Evolutionary conservation across 108 stramenopile genomes (phyloP), one percentile per base, ranked within the genome.

Genomic region (Fragilaria radians): DNA sequence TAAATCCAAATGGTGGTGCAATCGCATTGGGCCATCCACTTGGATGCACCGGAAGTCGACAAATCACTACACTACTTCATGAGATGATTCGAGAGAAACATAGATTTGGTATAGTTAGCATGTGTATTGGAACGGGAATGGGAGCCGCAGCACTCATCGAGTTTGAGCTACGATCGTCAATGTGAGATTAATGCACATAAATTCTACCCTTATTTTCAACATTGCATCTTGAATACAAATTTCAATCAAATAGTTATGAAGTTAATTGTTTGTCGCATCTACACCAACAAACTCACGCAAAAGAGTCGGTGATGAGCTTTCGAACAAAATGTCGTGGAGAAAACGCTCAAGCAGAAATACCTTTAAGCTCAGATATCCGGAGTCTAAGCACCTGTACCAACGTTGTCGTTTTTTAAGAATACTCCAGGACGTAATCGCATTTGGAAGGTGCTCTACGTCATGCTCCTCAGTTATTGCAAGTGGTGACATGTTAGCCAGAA

Each of bases 71-170:
- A 5, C 71, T 98, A 46, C 69, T 95, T 49, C 73, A 92, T 62
- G 93, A 95, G 68, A 65, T 98, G 73, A 73, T 81, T 51, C 87
- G 95, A 46, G 62, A 66, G 17, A 73, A 73, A 4, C 59, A 70
- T 34, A 58, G 77, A 25, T 76, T 56, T 65, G 95, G 96, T 18
- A 83, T 96, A 14, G 91, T 95, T 23, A 79, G 77, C 54, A 97
- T 97, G 96, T 98, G 97, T 72, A 88, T 97, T 60, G 97, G 97
- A 25, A 96, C 94, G 5, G 97, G 97, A 22, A 95, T 95, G 94
- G 97, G 95, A 21, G 95, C 93, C 1, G 97, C 97, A 33, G 93
- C 90, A 28, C 93, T 98, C 18, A 62, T 98, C 48, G 95, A 97
- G 68, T 84, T 82, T 47, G 85, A 86, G 53, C 59, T 65, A 28